phyloP scores from a whole-genome alignment of 495 filamentous ascomycete species.

The Lasiosphaeria miniovina region DNA sequence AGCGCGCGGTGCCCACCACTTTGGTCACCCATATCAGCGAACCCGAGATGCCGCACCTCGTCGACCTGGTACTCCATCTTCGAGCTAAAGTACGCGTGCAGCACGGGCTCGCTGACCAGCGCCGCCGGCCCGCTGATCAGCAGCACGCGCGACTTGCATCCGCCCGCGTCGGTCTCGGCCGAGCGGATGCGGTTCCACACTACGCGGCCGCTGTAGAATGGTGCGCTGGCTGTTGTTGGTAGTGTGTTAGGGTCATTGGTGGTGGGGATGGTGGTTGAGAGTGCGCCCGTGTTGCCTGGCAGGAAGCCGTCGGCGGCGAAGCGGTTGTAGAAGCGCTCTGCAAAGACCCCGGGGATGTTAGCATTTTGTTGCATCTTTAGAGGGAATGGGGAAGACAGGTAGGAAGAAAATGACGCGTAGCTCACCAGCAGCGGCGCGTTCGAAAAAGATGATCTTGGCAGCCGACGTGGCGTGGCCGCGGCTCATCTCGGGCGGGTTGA shows the following conservation, averaged over 20 bases:
- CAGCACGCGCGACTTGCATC: slow-evolving; percentile 23
- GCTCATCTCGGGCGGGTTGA: slow-evolving; percentile 31
- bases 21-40: background rate
- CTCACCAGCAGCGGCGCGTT: slow-evolving; percentile 24
- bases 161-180: slow-evolving; percentile 21
- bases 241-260: too few relatives aligned
- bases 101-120: slow-evolving; percentile 19
- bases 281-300: background rate
- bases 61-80: slow-evolving; percentile 30
- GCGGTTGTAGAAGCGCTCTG: slow-evolving; percentile 20
- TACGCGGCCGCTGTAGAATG: slow-evolving; percentile 11
- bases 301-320: slow-evolving; percentile 1
- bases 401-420: background rate
- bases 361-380: background rate
- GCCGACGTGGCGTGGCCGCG: slow-evolving; percentile 26
- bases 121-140: slow-evolving; percentile 21
- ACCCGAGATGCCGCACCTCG: slow-evolving; percentile 1
- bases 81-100: slow-evolving; percentile 20
- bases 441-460: slow-evolving; percentile 43
- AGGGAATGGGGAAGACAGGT: background rate
- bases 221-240: too few relatives aligned
- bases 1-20: slow-evolving; percentile 9
- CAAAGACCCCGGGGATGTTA: background rate
- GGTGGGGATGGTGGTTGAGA: too few relatives aligned
- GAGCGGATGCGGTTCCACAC: slow-evolving; percentile 28